Evolutionary conservation across 2,329 filamentous ascomycete genomes (phyloP).

Genomic region (Penicillium sp.): DNA sequence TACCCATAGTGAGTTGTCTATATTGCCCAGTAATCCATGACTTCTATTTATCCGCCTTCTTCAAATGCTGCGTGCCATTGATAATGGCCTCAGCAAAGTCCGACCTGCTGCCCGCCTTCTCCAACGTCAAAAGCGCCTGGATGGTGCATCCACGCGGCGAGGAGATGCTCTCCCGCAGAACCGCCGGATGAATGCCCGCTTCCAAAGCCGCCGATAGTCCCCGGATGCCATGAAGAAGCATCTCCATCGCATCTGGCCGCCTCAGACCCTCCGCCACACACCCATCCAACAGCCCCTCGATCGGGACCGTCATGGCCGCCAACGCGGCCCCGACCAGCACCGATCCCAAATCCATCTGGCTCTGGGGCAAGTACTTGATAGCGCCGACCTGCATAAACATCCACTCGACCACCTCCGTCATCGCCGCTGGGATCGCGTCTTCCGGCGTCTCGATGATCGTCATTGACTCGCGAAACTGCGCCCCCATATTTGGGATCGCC

Average conservation of each 20-base stretch:
- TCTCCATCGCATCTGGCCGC: slow-evolving; percentile 57
- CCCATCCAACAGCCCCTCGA: slow-evolving; percentile 61
- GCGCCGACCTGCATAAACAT: slow-evolving; percentile 54
- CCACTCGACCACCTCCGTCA: slow-evolving; percentile 32
- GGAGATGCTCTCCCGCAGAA: slow-evolving; percentile 59
- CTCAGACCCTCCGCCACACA: slow-evolving; percentile 62
- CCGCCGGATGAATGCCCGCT: slow-evolving; percentile 59
- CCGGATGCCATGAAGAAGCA: slow-evolving; percentile 60
- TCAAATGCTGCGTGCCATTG: slow-evolving; percentile 29
- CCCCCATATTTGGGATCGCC: slow-evolving; percentile 48
- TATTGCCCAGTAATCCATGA: too few species aligned
- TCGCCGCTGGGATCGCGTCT: slow-evolving; percentile 41
- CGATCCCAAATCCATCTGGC: slow-evolving; percentile 55
- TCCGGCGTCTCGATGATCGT: slow-evolving; percentile 51
- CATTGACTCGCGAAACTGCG: slow-evolving; percentile 45
- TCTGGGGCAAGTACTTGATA: slow-evolving; percentile 51
- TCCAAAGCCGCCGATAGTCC: slow-evolving; percentile 58
- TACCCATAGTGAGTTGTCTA: too few species aligned
- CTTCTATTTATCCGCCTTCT: slow-evolving; percentile 14
- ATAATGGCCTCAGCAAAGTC: slow-evolving; percentile 53
- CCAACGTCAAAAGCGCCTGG: slow-evolving; percentile 57
- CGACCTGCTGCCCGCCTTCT: slow-evolving; percentile 57
- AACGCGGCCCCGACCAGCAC: slow-evolving; percentile 61
- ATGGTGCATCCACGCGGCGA: slow-evolving; percentile 64
- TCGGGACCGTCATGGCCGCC: slow-evolving; percentile 57